A percentile compares a stretch with the other conserved stretches of the same genome.
Conservation (phyloP, 164 flowering plant species). For the Magnolia sinica region DNA sequence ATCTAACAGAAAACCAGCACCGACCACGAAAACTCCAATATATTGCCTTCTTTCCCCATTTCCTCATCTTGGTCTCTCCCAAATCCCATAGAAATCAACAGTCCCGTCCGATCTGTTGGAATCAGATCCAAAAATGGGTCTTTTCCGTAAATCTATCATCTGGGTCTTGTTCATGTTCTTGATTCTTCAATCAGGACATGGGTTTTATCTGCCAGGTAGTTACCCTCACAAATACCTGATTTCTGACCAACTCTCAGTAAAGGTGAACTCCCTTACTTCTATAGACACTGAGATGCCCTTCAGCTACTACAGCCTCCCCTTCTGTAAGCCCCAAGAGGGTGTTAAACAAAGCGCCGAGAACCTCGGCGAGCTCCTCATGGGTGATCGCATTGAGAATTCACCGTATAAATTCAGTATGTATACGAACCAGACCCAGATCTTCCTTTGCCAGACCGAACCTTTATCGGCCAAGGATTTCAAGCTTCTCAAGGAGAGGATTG, state of each 20-base stretch:
- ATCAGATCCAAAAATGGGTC: conserved; percentile 30
- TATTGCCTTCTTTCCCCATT: neutral
- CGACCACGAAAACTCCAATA: neutral
- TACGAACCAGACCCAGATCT: conserved; percentile 55
- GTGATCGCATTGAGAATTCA: conserved; percentile 84
- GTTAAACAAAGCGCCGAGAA: conserved; percentile 77
- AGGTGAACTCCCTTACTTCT: conserved; percentile 77
- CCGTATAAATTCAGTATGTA: conserved; percentile 66
- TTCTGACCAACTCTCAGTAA: conserved; percentile 49
- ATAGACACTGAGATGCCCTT: conserved; percentile 81
- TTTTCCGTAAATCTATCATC: conserved; percentile 27
- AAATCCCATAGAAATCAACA: neutral
- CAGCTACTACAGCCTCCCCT: conserved; percentile 72
- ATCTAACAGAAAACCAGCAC: neutral
- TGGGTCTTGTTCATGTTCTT: conserved; percentile 38
- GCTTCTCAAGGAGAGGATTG: conserved; percentile 63
- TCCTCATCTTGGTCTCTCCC: neutral
- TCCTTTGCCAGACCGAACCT: conserved; percentile 49
- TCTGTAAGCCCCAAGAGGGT: conserved; percentile 63
- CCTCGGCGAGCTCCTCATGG: conserved; percentile 88
- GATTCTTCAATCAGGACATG: conserved; percentile 38
- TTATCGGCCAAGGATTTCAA: conserved; percentile 50
- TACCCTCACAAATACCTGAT: conserved; percentile 65
- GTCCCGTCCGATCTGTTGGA: neutral
- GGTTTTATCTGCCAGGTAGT: conserved; percentile 89